Percentiles rank a stretch among this genome's conserved stretches.
These are phyloP conservation scores for Hawksworthiomyces lignivorus DNA, from an alignment of 2,329 filamentous ascomycete species.

Conservation along the genomic window DNA sequence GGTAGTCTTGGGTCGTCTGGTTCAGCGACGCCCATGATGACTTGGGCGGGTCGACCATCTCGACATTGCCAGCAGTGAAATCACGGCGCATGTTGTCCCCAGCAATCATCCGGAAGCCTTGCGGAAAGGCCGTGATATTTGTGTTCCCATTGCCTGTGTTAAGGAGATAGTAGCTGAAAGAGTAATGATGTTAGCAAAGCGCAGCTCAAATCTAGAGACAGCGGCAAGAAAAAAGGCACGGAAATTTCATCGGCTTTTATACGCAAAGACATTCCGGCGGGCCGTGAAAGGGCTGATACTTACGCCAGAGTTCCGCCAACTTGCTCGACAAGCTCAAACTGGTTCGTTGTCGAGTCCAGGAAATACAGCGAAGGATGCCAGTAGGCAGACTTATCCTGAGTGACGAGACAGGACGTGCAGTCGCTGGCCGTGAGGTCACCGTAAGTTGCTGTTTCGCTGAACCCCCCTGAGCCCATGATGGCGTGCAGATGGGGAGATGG, in stretches of 20 bases:
- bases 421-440: constrained; percentile 50
- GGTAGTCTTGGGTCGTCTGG: constrained; percentile 56
- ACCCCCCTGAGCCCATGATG: constrained; percentile 66
- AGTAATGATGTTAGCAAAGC: constrained; percentile 12
- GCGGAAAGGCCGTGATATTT: constrained; percentile 66
- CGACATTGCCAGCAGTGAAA: constrained; percentile 62
- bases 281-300: constrained; percentile 30
- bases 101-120: constrained; percentile 73
- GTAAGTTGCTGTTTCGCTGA: constrained; percentile 50
- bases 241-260: too few relatives aligned
- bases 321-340: constrained; percentile 62
- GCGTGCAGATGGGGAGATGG: constrained; percentile 62
- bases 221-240: background rate
- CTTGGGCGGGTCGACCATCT: constrained; percentile 55
- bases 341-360: constrained; percentile 53
- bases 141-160: constrained; percentile 42
- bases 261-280: too few relatives aligned
- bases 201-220: background rate
- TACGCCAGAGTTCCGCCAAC: constrained; percentile 80
- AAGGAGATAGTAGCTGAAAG: constrained; percentile 74
- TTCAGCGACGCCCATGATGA: constrained; percentile 60
- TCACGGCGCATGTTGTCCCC: constrained; percentile 61
- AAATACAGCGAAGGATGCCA: constrained; percentile 81
- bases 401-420: constrained; percentile 77
- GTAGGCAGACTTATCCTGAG: constrained; percentile 79